Conservation (phyloP, 257 asterid species). For the Petunia secreta region DNA sequence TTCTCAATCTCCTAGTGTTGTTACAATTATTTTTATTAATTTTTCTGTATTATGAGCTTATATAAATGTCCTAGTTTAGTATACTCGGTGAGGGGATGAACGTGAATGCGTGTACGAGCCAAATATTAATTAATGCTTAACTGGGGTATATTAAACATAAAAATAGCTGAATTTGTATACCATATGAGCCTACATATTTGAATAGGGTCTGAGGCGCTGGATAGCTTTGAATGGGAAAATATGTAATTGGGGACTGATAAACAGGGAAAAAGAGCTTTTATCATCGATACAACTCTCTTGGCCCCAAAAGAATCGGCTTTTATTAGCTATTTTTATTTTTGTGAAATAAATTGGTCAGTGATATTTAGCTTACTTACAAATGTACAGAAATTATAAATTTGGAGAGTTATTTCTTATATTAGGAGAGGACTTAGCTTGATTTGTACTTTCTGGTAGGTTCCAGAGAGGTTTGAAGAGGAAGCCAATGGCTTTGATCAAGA, state of each 20-base stretch:
- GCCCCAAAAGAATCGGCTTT: no score
- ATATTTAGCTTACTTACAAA: no score
- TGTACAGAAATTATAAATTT: no score
- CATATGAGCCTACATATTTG: no score
- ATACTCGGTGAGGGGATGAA: background rate
- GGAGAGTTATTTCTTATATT: background rate
- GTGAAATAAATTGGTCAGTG: no score
- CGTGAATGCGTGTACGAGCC: background rate
- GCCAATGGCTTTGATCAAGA: slow-evolving; percentile 53
- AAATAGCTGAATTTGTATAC: no score
- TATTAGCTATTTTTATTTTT: no score
- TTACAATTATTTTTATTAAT: background rate
- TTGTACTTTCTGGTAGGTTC: slow-evolving; percentile 25
- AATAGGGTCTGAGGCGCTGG: background rate
- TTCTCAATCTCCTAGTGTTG: background rate
- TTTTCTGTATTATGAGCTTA: background rate
- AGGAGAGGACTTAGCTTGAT: background rate
- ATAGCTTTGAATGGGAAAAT: background rate
- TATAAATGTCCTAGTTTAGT: background rate
- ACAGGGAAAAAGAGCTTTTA: no score
- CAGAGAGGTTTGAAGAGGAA: slow-evolving; percentile 45
- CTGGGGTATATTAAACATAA: no score
- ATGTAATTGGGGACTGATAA: background rate
- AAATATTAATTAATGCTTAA: background rate
- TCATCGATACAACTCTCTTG: background rate